Evolutionary conservation across 2,329 filamentous ascomycete genomes (phyloP).

Genomic region (Sporothrix globosa): DNA sequence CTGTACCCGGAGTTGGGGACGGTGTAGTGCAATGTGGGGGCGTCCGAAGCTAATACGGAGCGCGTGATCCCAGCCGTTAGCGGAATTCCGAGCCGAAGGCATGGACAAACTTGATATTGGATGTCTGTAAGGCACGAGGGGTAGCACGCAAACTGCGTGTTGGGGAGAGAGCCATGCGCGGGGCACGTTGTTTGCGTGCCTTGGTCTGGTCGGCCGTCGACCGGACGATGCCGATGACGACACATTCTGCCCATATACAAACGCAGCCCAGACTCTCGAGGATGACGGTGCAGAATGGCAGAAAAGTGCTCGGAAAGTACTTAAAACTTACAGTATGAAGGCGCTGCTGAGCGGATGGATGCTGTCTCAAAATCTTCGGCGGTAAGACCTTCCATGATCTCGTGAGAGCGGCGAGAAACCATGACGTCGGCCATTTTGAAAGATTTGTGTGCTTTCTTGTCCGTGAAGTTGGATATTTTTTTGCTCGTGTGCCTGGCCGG

Average conservation of each 20-base stretch:
- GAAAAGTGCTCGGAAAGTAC: background rate
- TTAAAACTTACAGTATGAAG: slow-evolving; percentile 62
- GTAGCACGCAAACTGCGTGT: background rate
- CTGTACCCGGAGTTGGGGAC: slow-evolving; percentile 45
- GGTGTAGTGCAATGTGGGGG: slow-evolving; percentile 65
- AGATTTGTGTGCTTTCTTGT: slow-evolving; percentile 3
- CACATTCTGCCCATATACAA: slow-evolving; percentile 3
- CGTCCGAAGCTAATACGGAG: slow-evolving; percentile 58
- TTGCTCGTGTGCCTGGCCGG: background rate
- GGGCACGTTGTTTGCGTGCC: slow-evolving; percentile 19
- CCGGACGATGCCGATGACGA: slow-evolving; percentile 24
- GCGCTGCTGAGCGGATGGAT: slow-evolving; percentile 68
- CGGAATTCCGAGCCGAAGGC: background rate
- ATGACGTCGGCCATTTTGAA: slow-evolving; percentile 30
- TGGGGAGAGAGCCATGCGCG: slow-evolving; percentile 17
- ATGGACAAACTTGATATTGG: slow-evolving; percentile 3
- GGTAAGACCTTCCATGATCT: slow-evolving; percentile 40
- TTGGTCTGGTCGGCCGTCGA: slow-evolving; percentile 18
- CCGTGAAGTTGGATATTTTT: background rate
- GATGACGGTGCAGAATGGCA: too few species aligned
- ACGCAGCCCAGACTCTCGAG: background rate
- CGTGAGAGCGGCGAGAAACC: slow-evolving; percentile 31
- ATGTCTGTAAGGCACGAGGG: background rate
- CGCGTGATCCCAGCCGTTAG: slow-evolving; percentile 6
- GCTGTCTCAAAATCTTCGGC: slow-evolving; percentile 67